Evolutionary conservation across 139 green algal genomes (phyloP), one percentile per base, ranked within the genome.

Genomic region (Asterochloris sp.): DNA sequence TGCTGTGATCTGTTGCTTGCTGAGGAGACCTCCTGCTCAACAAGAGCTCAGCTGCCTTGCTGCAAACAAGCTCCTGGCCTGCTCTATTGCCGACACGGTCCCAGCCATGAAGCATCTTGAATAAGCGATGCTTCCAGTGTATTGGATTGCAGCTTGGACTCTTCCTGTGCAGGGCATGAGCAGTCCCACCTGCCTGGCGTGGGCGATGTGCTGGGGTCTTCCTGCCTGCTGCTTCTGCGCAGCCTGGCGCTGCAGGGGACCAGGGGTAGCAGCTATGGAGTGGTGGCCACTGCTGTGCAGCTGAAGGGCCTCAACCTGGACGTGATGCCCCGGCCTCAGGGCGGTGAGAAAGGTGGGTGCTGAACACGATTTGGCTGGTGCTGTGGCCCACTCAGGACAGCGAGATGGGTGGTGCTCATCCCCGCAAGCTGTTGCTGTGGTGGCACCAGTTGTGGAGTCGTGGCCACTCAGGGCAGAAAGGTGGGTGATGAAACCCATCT

Each of bases 251-350:
- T 82, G 28, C 63, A 82, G n/a, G 73, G 73, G 61, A 73, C 61
- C 15, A 63, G 61, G 19, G 78, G 61, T 11, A 29, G 63, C 63
- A 82, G 63, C 62, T 82, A 82, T 17, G 78, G 78, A 9, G 78
- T 66, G 13, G 61, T 82, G 26, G 68, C 78, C 23, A 82, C 63
- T 28, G 69, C 62, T 26, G 15, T 82, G 14, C 78, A 82, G 78
- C 63, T 82, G 26, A 82, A 82, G 63, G 78, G 78, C 63, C 69
- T 82, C 78, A 82, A 74, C 28, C 9, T 82, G 63, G 78, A 82
- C 19, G 78, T 82, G 10, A 62, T 73, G 13, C 78, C 62, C 19
- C 13, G 60, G 10, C 76, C 76, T 69, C 24, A 24, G n/a, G 15
- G 60, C 23, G 21, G 60, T 11, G 19, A 69, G 60, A 61, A 69